Conservation (phyloP, 116 monocot genomes). For the Cymodocea nodosa region DNA sequence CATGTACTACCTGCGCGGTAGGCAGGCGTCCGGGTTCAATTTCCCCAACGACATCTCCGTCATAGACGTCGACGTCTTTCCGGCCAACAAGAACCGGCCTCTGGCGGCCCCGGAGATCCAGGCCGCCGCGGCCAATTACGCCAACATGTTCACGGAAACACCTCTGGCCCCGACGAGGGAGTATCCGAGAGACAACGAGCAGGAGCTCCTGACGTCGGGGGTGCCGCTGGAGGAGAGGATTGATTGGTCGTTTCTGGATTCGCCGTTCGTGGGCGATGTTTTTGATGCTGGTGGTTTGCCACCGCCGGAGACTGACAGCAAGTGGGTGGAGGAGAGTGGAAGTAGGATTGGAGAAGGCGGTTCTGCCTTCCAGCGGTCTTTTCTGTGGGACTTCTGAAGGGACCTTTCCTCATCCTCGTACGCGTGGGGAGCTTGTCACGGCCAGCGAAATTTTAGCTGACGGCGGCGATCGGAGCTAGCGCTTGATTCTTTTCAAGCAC, state of each 20-base stretch:
- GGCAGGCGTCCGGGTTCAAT: slow-evolving; percentile 22
- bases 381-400: slow-evolving; percentile 8
- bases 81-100: background rate
- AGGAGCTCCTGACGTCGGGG: background rate
- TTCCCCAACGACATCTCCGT: slow-evolving; percentile 23
- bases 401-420: no score
- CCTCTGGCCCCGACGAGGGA: background rate
- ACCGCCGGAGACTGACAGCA: background rate
- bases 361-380: background rate
- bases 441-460: no score
- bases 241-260: slow-evolving; percentile 3
- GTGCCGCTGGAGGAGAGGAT: background rate
- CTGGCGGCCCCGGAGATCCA: slow-evolving; percentile 25
- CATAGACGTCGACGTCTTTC: background rate
- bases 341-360: background rate
- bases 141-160: slow-evolving; percentile 3
- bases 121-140: slow-evolving; percentile 22
- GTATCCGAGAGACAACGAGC: background rate
- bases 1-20: slow-evolving; percentile 36
- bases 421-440: no score
- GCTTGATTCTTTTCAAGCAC: no score
- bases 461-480: no score
- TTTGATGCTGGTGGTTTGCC: background rate
- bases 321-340: background rate
- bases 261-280: background rate